These are phyloP conservation scores for Corylus americana DNA, from an alignment of 306 rosid species.

Conservation along the genomic window DNA sequence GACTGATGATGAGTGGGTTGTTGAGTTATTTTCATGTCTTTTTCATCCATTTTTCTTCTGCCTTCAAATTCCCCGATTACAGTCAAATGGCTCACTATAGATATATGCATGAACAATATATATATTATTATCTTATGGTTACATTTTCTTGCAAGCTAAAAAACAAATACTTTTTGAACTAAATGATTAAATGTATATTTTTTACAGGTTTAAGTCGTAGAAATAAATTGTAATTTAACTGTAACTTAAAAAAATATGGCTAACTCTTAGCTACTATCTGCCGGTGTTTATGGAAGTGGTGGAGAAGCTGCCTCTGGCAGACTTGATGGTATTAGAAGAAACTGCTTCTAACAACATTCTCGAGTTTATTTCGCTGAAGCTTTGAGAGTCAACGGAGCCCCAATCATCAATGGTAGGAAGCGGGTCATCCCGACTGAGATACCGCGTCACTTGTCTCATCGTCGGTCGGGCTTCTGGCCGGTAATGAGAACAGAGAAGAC, in stretches of 20 bases:
- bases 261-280: conserved; percentile 32
- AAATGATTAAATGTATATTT: too few relatives aligned
- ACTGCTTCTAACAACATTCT: conserved; percentile 26
- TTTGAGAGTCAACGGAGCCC: conserved; percentile 26
- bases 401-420: conserved; percentile 42
- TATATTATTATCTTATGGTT: too few relatives aligned
- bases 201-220: too few relatives aligned
- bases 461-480: conserved; percentile 56
- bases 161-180: too few relatives aligned
- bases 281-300: conserved; percentile 38
- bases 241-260: too few relatives aligned
- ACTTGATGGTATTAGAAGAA: conserved; percentile 8
- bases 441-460: conserved; percentile 57
- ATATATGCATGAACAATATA: too few relatives aligned
- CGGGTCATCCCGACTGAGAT: conserved; percentile 49
- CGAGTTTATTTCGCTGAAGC: conserved; percentile 15
- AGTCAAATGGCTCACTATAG: too few relatives aligned
- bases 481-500: conserved; percentile 54
- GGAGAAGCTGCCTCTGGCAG: conserved; percentile 32
- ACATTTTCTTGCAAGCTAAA: too few relatives aligned
- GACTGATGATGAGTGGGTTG: conserved; percentile 38
- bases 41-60: not conserved
- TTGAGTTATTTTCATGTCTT: conserved; percentile 4
- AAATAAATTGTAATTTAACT: too few relatives aligned
- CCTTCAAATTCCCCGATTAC: not conserved